Base-by-base conservation (phyloP, 495 filamentous ascomycete species). In the Aspergillus carlsbadensis region DNA sequence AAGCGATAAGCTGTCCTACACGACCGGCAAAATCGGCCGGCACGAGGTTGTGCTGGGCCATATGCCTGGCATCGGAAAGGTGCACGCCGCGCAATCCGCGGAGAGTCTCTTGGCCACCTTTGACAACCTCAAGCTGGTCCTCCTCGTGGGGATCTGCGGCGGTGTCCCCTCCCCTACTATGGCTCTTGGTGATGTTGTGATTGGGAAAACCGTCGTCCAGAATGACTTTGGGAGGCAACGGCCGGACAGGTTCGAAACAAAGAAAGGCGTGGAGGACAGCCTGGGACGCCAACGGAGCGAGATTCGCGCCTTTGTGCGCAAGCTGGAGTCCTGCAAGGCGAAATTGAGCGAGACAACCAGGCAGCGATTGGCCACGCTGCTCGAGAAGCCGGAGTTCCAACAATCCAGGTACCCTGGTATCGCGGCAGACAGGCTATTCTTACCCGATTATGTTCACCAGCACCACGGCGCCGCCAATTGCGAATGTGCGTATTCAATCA, bases 11-110 rank as follows among this genome's bases (percentile, higher is more conserved):
- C 3, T 4, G 4, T 4, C 26, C 3, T 29, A 29, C 26, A 4
- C 3, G 4, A 29, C 26, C 26, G 26, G 26, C 26, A 8, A 3
- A 29, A 29, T 29, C 26, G 26, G 26, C 8, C 8, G 26, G 26
- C 26, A 29, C 26, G 8, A 29, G 4, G 8, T 29, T 8, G 26
- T 29, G 3, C 26, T 29, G 3, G 26, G 4, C 4, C 26, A 29
- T 8, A 29, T 29, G 26, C 26, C 26, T 3, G 58, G 58, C 3
- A 55, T 59, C 24, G 68, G 66, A 7, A 68, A 60, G 41, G 54
- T 31, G 33, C 13, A 34, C 34, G 24, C 45, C 17, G 11, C 45
- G 20, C 8, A 10, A n/a, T 22, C 26, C 31, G 29, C 45, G 5
- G 14, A 22, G 11, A 34, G 17, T 18, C 4, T 33, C 10, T 6